Conservation (phyloP, 352 stramenopile species). For the Globisporangium cylindrosporum region DNA sequence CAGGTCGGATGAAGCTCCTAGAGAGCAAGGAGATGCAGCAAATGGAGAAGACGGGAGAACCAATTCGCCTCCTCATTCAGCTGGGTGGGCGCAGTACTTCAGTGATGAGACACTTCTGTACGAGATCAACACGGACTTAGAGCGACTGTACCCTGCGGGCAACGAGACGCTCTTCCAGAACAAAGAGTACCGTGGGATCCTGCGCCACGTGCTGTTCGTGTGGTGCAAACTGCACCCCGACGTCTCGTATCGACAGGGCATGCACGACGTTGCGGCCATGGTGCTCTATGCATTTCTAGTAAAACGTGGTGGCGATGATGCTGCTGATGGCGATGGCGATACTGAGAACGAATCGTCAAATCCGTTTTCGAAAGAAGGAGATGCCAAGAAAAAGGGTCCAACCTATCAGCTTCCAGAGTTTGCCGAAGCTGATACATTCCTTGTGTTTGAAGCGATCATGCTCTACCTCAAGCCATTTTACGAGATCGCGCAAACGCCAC, state of each 20-base stretch:
- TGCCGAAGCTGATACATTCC: conserved; percentile 63
- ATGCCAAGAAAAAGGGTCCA: neutral
- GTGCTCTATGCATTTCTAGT: conserved; percentile 69
- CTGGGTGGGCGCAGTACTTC: conserved; percentile 61
- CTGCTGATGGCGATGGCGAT: neutral
- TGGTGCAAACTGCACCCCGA: conserved; percentile 81
- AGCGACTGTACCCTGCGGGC: conserved; percentile 67
- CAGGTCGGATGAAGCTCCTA: neutral
- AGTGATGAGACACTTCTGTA: conserved; percentile 64
- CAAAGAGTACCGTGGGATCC: conserved; percentile 47
- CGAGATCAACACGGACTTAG: conserved; percentile 82
- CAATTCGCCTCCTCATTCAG: neutral
- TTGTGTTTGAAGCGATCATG: conserved; percentile 77
- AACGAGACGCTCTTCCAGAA: conserved; percentile 82
- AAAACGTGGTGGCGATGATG: neutral
- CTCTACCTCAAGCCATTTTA: conserved; percentile 79
- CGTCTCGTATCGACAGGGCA: conserved; percentile 82
- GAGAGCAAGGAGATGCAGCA: neutral
- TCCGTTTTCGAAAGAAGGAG: conserved; percentile 17
- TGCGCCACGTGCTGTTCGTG: conserved; percentile 79
- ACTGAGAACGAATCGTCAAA: conserved; percentile 6
- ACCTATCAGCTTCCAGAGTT: conserved; percentile 29
- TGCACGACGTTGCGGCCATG: conserved; percentile 81
- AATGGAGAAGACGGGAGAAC: neutral
- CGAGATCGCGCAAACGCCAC: conserved; percentile 53